Conservation (phyloP, 1,284 basidiomycete species). For the Apiotrichum siamense region DNA sequence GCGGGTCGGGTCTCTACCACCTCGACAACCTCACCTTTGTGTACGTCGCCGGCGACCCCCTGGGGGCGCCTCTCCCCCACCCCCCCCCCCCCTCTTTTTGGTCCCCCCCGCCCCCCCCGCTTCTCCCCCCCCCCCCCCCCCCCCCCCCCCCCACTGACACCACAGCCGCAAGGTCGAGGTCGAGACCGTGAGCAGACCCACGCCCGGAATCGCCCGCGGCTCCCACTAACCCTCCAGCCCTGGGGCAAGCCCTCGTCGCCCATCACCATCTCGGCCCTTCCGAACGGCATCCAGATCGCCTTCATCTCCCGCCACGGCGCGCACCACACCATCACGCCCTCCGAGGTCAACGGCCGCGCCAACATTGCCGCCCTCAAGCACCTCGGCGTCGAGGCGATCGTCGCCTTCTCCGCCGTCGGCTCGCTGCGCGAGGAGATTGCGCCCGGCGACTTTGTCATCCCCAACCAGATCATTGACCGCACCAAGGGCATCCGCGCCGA, state of each 20-base stretch:
- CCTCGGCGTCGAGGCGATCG: conserved; percentile 78
- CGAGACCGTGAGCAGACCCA: conserved; percentile 37
- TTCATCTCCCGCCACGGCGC: conserved; percentile 88
- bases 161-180: conserved; percentile 56
- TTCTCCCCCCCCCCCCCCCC: too few relatives aligned
- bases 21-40: conserved; percentile 78
- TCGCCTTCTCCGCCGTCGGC: conserved; percentile 94
- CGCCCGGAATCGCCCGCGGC: neutral
- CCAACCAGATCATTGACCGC: conserved; percentile 90
- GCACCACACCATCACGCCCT: conserved; percentile 66
- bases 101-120: too few relatives aligned
- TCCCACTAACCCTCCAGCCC: conserved; percentile 54
- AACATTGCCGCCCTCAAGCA: conserved; percentile 95
- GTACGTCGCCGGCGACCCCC: too few relatives aligned
- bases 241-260: conserved; percentile 92
- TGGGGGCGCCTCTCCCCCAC: too few relatives aligned
- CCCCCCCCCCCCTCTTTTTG: too few relatives aligned
- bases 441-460: conserved; percentile 85
- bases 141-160: conserved; percentile 2
- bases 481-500: conserved; percentile 84
- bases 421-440: conserved; percentile 90
- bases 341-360: conserved; percentile 72
- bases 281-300: conserved; percentile 71
- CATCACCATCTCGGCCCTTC: conserved; percentile 77
- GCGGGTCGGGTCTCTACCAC: conserved; percentile 80